Percentiles rank a stretch among this genome's conserved stretches.
Evolutionary conservation across 2,329 filamentous ascomycete species (phyloP).

Genomic region (Ophiostoma novo-ulmi): DNA sequence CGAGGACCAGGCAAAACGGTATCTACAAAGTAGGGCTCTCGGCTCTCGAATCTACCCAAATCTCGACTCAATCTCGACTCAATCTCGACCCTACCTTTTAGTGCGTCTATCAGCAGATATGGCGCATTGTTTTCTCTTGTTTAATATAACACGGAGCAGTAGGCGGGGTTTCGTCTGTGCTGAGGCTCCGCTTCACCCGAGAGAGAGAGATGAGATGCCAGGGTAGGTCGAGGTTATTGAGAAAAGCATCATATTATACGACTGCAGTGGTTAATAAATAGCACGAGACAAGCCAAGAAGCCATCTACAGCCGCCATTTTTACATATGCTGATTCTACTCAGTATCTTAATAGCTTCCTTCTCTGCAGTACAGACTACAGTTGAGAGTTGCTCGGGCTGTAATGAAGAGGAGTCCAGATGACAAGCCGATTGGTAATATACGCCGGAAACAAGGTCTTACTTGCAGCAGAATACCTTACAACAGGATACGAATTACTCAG

Average conservation of each 20-base stretch:
- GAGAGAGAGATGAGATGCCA: constrained; percentile 8
- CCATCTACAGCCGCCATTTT: not conserved
- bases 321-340: not conserved
- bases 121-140: constrained; percentile 13
- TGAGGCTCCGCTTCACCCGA: constrained; percentile 15
- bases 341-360: not conserved
- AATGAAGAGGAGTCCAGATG: not conserved
- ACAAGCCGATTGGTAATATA: not conserved
- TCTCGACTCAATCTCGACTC: no score
- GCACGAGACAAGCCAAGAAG: not conserved
- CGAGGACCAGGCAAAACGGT: not conserved
- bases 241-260: no score
- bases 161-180: constrained; percentile 21
- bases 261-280: no score
- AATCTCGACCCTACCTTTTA: not conserved
- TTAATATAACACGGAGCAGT: constrained; percentile 23
- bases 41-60: not conserved
- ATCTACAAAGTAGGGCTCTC: not conserved
- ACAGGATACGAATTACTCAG: no score
- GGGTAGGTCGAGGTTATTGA: not conserved
- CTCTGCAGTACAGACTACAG: not conserved
- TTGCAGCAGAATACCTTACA: not conserved
- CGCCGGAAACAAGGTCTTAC: not conserved
- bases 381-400: no score
- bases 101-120: constrained; percentile 9